Conservation (phyloP, 1,284 basidiomycete species). For the Kalmanozyma brasiliensis region DNA sequence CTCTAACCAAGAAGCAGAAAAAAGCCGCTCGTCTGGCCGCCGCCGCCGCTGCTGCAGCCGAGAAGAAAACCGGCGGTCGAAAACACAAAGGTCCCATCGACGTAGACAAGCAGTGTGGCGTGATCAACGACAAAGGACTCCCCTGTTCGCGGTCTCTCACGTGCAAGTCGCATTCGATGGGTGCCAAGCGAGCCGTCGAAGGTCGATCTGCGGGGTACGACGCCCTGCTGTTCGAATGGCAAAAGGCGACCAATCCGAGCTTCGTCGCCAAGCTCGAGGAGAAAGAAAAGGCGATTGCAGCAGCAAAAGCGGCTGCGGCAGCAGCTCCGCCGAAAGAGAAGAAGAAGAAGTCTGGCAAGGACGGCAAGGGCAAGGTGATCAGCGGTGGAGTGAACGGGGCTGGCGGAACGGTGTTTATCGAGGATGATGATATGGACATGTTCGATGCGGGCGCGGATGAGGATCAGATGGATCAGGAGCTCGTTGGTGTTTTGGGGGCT, state of each 20-base stretch:
- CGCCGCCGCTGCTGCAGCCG: no score
- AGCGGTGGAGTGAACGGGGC: conserved; percentile 1
- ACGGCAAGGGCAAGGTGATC: conserved; percentile 28
- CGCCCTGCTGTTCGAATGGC: conserved; percentile 83
- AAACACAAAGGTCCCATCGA: conserved; percentile 70
- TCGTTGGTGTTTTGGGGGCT: conserved; percentile 42
- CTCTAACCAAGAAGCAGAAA: conserved; percentile 39
- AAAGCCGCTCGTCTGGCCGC: conserved; percentile 32
- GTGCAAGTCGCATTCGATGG: conserved; percentile 98
- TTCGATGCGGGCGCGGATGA: conserved; percentile 52
- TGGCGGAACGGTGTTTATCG: conserved; percentile 30
- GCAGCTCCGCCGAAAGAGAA: conserved; percentile 55
- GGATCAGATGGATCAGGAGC: conserved; percentile 59
- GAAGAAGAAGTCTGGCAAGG: conserved; percentile 56
- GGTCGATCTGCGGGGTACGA: conserved; percentile 88
- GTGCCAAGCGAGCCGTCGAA: conserved; percentile 89
- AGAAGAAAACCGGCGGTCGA: conserved; percentile 47
- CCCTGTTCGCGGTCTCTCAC: conserved; percentile 96
- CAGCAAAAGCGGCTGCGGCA: conserved; percentile 51
- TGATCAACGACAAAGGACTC: conserved; percentile 93
- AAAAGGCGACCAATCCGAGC: conserved; percentile 88
- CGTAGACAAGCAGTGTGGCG: conserved; percentile 92
- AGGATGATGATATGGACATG: conserved; percentile 61
- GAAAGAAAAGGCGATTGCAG: conserved; percentile 66
- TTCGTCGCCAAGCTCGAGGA: conserved; percentile 88